Percentiles rank a stretch among this genome's conserved stretches.
Evolutionary conservation across 495 filamentous ascomycete species (phyloP).

Genomic region (Choiromyces venosus): DNA sequence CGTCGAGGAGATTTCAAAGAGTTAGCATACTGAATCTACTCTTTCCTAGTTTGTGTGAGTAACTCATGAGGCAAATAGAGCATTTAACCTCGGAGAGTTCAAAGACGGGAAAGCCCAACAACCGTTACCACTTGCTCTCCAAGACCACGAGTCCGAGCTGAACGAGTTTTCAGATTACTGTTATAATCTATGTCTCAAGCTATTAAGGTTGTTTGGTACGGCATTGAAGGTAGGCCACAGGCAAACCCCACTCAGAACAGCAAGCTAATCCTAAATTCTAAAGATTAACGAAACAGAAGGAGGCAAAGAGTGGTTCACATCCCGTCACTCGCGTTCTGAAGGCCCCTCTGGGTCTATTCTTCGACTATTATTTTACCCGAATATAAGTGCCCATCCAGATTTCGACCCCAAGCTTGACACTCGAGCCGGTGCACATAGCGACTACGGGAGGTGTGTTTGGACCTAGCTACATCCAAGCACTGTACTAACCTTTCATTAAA

Average conservation of each 20-base stretch:
- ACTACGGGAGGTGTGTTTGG: slow-evolving; percentile 52
- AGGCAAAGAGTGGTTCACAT: slow-evolving; percentile 64
- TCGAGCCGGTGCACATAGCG: slow-evolving; percentile 63
- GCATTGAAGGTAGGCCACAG: slow-evolving; percentile 56
- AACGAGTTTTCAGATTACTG: slow-evolving; percentile 62
- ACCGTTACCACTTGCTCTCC: slow-evolving; percentile 65
- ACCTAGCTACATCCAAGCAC: too few relatives aligned
- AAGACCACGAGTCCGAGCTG: slow-evolving; percentile 56
- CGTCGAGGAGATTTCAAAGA: slow-evolving; percentile 93
- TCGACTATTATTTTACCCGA: slow-evolving; percentile 75
- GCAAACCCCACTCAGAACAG: neutral
- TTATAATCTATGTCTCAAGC: slow-evolving; percentile 63
- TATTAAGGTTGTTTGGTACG: slow-evolving; percentile 69
- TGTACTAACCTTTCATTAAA: neutral
- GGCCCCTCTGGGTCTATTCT: slow-evolving; percentile 68
- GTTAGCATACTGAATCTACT: slow-evolving; percentile 47
- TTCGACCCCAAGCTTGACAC: slow-evolving; percentile 54
- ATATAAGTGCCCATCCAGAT: slow-evolving; percentile 45
- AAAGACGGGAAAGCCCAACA: slow-evolving; percentile 66
- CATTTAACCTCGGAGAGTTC: slow-evolving; percentile 88
- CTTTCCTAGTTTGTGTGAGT: neutral
- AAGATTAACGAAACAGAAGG: slow-evolving; percentile 44
- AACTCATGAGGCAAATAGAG: slow-evolving; percentile 50
- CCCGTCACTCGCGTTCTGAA: slow-evolving; percentile 55
- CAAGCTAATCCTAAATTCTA: neutral